A percentile compares a stretch with the other conserved stretches of the same genome.
Conservation (phyloP, 257 asterid genomes). For the Penstemon barbatus region DNA sequence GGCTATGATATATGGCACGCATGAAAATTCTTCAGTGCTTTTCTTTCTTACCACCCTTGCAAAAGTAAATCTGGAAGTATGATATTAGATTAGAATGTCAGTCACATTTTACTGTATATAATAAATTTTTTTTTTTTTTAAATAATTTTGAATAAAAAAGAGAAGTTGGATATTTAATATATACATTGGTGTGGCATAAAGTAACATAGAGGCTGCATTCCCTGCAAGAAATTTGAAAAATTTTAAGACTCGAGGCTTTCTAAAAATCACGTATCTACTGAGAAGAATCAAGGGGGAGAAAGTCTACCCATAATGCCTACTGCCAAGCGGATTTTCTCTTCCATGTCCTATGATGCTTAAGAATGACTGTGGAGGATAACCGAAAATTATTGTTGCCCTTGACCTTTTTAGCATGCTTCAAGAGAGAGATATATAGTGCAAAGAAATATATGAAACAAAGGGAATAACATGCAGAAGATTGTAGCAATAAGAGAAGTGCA, state of each 20-base stretch:
- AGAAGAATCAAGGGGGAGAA: background rate
- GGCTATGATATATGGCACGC: constrained; percentile 69
- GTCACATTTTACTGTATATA: background rate
- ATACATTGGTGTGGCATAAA: constrained; percentile 75
- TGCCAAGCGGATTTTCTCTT: constrained; percentile 62
- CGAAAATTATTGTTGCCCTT: constrained; percentile 26
- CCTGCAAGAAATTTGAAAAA: constrained; percentile 48
- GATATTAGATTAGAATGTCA: constrained; percentile 2
- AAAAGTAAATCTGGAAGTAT: constrained; percentile 57
- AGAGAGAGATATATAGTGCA: constrained; percentile 33
- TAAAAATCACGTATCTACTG: background rate
- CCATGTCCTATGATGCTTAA: constrained; percentile 42
- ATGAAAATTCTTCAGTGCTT: constrained; percentile 59
- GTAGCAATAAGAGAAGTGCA: constrained; percentile 20
- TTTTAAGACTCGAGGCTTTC: constrained; percentile 11
- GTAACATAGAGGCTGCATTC: constrained; percentile 67
- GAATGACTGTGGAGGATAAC: constrained; percentile 6
- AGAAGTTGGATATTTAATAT: constrained; percentile 4
- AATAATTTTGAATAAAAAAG: background rate
- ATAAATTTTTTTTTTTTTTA: no score
- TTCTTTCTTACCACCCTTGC: constrained; percentile 51
- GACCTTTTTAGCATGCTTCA: constrained; percentile 9
- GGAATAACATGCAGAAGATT: constrained; percentile 16
- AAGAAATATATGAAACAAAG: constrained; percentile 7
- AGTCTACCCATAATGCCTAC: constrained; percentile 65